phyloP scores from a whole-genome alignment of 306 rosid species.

The Begonia fuchsioides region DNA sequence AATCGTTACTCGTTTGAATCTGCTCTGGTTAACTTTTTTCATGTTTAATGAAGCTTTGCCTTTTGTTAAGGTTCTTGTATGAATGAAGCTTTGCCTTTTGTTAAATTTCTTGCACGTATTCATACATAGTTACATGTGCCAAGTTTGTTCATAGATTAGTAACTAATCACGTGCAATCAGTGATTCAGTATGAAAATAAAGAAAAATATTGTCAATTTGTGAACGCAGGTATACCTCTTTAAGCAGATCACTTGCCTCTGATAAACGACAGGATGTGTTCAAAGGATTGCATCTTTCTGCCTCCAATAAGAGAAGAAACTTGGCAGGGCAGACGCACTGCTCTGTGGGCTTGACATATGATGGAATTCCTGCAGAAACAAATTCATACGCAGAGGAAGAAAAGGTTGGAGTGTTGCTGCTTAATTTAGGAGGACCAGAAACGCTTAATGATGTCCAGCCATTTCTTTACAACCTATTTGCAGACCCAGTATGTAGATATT shows the following conservation, averaged over 20 bases:
- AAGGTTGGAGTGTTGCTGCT: conserved; percentile 91
- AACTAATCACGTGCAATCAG: too few relatives aligned
- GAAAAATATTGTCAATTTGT: too few relatives aligned
- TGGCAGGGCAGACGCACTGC: not conserved
- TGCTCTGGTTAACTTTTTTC: too few relatives aligned
- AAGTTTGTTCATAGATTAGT: not conserved
- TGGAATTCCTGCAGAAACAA: conserved; percentile 31
- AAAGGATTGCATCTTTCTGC: not conserved
- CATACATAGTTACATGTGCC: not conserved
- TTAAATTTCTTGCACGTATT: not conserved
- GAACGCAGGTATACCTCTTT: not conserved
- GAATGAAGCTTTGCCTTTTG: not conserved
- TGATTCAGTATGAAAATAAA: too few relatives aligned
- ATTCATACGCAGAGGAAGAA: conserved; percentile 35
- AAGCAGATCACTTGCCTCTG: not conserved
- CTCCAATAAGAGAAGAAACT: conserved; percentile 1
- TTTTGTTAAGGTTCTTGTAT: not conserved
- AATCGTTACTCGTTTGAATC: too few relatives aligned
- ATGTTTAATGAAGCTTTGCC: too few relatives aligned
- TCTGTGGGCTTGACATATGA: conserved; percentile 27
- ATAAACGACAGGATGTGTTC: not conserved
- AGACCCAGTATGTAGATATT: conserved; percentile 55
- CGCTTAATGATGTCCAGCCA: conserved; percentile 89
- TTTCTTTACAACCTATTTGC: conserved; percentile 91
- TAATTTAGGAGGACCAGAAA: conserved; percentile 96